Conservation (phyloP, 371 early-diverging fungal genomes). For the Mucor plumbeus region DNA sequence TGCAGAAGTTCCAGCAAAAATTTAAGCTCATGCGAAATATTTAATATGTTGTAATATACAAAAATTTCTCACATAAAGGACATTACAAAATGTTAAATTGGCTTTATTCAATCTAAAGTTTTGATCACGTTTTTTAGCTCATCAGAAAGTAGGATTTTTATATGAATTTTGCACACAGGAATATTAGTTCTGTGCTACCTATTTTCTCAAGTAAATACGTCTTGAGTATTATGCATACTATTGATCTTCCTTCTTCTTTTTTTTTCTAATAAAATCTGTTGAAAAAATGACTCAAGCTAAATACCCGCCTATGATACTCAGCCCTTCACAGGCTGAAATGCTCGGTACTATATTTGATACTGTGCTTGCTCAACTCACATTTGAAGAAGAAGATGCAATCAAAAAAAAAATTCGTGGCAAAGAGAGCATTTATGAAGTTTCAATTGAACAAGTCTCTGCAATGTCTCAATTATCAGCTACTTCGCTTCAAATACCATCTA, state of each 20-base stretch:
- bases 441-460: background rate
- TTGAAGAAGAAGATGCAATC: conserved; percentile 35
- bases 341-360: conserved; percentile 44
- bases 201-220: background rate
- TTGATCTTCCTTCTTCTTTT: background rate
- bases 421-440: background rate
- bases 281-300: background rate
- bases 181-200: background rate
- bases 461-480: conserved; percentile 7
- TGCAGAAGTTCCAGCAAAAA: background rate
- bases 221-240: too few relatives aligned
- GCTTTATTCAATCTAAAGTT: background rate
- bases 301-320: background rate
- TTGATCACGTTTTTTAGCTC: background rate
- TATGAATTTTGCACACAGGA: background rate
- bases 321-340: background rate
- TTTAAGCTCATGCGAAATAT: too few relatives aligned
- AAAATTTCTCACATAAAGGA: too few relatives aligned
- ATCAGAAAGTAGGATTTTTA: background rate
- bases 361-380: conserved; percentile 40
- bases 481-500: background rate
- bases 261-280: background rate
- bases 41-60: too few relatives aligned
- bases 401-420: background rate
- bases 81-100: conserved; percentile 3